A percentile compares a stretch with the other conserved stretches of the same genome.
These are phyloP conservation scores for Tolypocladium tundrense DNA, from an alignment of 2,329 filamentous ascomycete genomes.

Conservation along the genomic window DNA sequence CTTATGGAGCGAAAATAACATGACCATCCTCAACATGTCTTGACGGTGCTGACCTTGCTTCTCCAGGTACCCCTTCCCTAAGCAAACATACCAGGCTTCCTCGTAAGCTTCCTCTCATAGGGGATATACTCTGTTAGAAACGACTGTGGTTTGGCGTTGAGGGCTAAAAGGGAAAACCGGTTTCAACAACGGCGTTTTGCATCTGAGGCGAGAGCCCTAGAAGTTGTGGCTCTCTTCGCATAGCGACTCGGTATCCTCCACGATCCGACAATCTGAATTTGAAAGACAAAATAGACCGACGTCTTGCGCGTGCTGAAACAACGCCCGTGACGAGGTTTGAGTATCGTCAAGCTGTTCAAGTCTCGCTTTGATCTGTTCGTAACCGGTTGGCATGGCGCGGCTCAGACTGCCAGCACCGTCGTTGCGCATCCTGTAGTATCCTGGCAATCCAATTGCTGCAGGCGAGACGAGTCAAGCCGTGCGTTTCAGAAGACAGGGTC, in stretches of 20 bases:
- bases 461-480: neutral
- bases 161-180: conserved; percentile 29
- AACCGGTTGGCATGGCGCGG: neutral
- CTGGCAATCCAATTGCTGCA: neutral
- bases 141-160: conserved; percentile 31
- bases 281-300: conserved; percentile 10
- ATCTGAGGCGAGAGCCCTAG: conserved; percentile 18
- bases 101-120: conserved; percentile 18
- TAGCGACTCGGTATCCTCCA: conserved; percentile 30
- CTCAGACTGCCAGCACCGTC: neutral
- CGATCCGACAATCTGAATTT: conserved; percentile 23
- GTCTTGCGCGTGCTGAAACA: neutral
- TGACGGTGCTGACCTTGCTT: conserved; percentile 3
- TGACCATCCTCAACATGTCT: neutral
- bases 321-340: neutral
- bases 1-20: neutral
- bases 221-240: conserved; percentile 19
- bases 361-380: neutral
- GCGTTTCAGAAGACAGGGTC: neutral
- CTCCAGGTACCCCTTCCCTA: conserved; percentile 67
- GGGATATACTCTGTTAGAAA: conserved; percentile 5
- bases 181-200: conserved; percentile 45
- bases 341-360: neutral
- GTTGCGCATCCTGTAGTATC: neutral
- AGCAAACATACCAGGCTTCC: conserved; percentile 58